These are phyloP conservation scores for Verbena officinalis DNA, from an alignment of 257 asterid species.

Conservation along the genomic window DNA sequence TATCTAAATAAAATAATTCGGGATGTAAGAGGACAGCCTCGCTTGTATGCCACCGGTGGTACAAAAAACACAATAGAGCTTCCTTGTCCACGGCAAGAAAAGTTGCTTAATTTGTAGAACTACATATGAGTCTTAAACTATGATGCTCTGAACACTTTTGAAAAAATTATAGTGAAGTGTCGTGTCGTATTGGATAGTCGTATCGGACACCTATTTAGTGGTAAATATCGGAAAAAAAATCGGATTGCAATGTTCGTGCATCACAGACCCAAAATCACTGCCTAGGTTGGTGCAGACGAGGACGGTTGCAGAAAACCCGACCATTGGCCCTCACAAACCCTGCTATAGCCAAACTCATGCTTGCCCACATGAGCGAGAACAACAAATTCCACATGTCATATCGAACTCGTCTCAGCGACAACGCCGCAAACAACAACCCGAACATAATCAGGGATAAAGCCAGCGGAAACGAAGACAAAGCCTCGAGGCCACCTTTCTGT, in stretches of 20 bases:
- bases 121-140: no score
- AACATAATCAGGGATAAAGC: slow-evolving; percentile 65
- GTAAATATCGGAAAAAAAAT: no score
- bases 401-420: slow-evolving; percentile 82
- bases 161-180: no score
- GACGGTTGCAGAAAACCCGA: slow-evolving; percentile 92
- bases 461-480: slow-evolving; percentile 81
- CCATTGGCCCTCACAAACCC: slow-evolving; percentile 87
- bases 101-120: slow-evolving; percentile 23
- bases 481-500: slow-evolving; percentile 80
- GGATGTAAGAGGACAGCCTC: no score
- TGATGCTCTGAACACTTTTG: no score
- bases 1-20: no score
- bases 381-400: slow-evolving; percentile 64
- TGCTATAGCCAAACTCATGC: slow-evolving; percentile 81
- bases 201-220: no score
- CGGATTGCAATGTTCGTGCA: no score
- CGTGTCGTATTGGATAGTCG: no score
- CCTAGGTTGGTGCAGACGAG: slow-evolving; percentile 89
- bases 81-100: background rate
- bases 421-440: slow-evolving; percentile 70
- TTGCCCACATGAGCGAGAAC: slow-evolving; percentile 87
- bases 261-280: slow-evolving; percentile 51
- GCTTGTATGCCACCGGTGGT: no score
- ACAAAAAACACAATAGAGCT: slow-evolving; percentile 24